Evolutionary conservation across 352 stramenopile species (phyloP).

Genomic region (Aphanomyces euteiches): DNA sequence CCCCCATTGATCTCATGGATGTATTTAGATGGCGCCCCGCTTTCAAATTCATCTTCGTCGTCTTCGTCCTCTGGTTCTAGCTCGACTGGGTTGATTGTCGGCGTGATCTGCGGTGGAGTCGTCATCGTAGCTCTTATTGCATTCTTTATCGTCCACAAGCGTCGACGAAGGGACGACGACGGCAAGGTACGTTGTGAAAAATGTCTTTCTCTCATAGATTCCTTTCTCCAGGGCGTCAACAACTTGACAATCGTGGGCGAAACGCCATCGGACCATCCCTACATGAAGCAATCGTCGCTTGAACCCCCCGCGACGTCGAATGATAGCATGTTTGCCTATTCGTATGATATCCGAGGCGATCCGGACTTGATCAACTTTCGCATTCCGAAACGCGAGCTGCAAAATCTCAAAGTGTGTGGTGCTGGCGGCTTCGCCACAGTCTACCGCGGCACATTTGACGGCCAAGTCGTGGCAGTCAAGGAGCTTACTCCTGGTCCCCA

Average conservation of each 20-base stretch:
- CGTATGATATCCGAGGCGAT: conserved; percentile 24
- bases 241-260: neutral
- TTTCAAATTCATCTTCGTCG: neutral
- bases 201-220: neutral
- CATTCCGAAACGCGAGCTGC: conserved; percentile 26
- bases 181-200: neutral
- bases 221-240: neutral
- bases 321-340: conserved; percentile 2
- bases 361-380: conserved; percentile 15
- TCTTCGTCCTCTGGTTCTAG: neutral
- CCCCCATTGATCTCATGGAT: neutral
- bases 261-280: conserved; percentile 3
- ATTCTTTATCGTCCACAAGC: conserved; percentile 13
- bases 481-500: conserved; percentile 16
- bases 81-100: conserved; percentile 2
- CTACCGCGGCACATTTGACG: conserved; percentile 21
- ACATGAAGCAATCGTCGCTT: neutral
- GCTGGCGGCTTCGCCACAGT: conserved; percentile 26
- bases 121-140: conserved; percentile 4
- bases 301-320: neutral
- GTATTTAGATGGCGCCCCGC: neutral
- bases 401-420: conserved; percentile 8
- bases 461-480: conserved; percentile 29
- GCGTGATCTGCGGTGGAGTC: neutral
- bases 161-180: neutral